Percentiles rank a stretch among this genome's conserved stretches.
phyloP scores from a whole-genome alignment of 441 rosid species.

The Iberis amara region DNA sequence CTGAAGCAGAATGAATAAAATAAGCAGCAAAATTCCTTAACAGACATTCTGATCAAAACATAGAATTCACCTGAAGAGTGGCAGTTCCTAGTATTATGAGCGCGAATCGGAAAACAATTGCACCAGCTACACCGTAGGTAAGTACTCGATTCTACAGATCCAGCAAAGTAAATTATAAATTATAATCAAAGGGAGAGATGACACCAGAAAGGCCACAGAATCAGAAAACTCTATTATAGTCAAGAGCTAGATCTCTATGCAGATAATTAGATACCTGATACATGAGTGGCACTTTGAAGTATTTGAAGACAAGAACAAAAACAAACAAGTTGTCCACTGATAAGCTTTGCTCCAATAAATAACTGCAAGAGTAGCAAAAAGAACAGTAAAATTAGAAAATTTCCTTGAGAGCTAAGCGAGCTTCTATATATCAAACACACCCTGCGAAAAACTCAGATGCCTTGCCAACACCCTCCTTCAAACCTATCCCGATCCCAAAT shows the following conservation, averaged over 20 bases:
- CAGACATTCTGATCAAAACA: conserved; percentile 1
- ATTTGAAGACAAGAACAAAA: conserved; percentile 84
- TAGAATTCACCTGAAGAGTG: conserved; percentile 70
- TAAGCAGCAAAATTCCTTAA: neutral
- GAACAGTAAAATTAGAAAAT: neutral
- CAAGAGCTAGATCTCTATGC: conserved; percentile 7
- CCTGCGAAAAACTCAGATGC: conserved; percentile 93
- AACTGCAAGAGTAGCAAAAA: conserved; percentile 46
- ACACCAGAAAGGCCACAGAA: neutral
- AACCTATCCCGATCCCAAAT: conserved; percentile 74
- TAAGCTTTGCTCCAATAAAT: conserved; percentile 90
- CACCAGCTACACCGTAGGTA: conserved; percentile 85
- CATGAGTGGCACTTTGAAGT: conserved; percentile 76
- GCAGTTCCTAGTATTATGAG: conserved; percentile 81
- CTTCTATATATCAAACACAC: conserved; percentile 32
- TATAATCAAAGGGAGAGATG: neutral
- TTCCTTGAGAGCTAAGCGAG: conserved; percentile 1
- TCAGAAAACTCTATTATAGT: conserved; percentile 10
- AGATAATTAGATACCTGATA: conserved; percentile 58
- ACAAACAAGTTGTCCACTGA: conserved; percentile 93
- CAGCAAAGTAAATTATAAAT: conserved; percentile 24
- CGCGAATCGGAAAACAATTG: conserved; percentile 63
- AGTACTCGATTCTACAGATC: conserved; percentile 68
- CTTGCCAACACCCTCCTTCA: conserved; percentile 69
- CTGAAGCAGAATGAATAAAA: conserved; percentile 1